A percentile compares a stretch with the other conserved stretches of the same genome.
phyloP scores from a whole-genome alignment of 805 yeast species.

The Schizosaccharomyces japonicus region DNA sequence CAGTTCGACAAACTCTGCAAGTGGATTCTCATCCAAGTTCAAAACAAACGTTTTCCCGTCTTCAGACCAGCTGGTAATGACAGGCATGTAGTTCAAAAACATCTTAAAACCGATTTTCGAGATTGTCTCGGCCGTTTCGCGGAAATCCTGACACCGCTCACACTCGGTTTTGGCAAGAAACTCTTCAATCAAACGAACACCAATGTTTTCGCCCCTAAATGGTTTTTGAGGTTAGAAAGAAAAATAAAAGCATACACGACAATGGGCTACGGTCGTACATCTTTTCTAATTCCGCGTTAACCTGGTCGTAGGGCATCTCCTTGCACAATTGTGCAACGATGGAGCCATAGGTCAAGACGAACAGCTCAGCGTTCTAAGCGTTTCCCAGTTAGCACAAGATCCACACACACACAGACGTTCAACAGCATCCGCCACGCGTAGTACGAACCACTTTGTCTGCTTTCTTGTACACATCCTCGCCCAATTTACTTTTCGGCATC shows the following conservation, averaged over 20 bases:
- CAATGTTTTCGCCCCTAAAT: conserved; percentile 58
- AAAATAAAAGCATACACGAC: background rate
- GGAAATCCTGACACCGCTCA: conserved; percentile 54
- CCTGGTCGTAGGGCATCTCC: conserved; percentile 59
- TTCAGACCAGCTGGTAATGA: conserved; percentile 46
- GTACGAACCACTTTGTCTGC: conserved; percentile 59
- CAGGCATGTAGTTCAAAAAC: conserved; percentile 63
- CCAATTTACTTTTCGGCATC: conserved; percentile 16
- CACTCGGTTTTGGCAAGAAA: conserved; percentile 72
- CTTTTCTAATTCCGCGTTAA: conserved; percentile 59
- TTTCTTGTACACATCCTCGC: conserved; percentile 83
- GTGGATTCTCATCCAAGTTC: conserved; percentile 60
- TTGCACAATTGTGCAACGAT: conserved; percentile 75
- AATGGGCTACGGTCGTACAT: conserved; percentile 22
- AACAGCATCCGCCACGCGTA: background rate
- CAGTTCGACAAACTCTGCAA: conserved; percentile 83
- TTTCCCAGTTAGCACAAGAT: no score
- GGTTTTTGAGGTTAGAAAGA: no score
- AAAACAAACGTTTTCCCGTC: conserved; percentile 57
- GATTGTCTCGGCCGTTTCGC: conserved; percentile 70
- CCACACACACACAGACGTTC: no score
- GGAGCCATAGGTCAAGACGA: conserved; percentile 86
- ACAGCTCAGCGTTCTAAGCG: conserved; percentile 58
- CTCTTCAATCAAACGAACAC: conserved; percentile 75
- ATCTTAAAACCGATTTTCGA: conserved; percentile 66